A percentile compares a stretch with the other conserved stretches of the same genome.
These are phyloP conservation scores for Boletus edulis DNA, from an alignment of 768 basidiomycete species.

Conservation along the genomic window DNA sequence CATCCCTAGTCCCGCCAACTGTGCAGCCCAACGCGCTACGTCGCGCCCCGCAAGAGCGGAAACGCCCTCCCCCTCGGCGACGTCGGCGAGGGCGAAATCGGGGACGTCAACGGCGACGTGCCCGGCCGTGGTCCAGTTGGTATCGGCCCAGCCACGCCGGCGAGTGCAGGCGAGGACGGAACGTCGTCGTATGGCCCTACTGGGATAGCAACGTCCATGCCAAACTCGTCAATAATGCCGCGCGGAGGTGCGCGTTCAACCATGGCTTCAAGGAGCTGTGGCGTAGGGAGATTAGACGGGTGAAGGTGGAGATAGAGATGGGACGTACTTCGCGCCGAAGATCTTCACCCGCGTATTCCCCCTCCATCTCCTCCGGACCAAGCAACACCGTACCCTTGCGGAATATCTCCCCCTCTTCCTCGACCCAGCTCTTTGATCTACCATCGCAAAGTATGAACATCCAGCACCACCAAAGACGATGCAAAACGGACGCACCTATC, in stretches of 20 bases:
- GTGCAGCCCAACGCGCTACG: not conserved
- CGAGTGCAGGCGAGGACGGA: slow-evolving; percentile 5
- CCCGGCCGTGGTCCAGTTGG: no score
- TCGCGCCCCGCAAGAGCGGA: slow-evolving; percentile 3
- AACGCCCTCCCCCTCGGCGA: slow-evolving; percentile 12
- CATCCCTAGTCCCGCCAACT: no score
- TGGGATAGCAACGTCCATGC: slow-evolving; percentile 34
- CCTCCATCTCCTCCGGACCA: slow-evolving; percentile 85
- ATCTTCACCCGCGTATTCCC: slow-evolving; percentile 86
- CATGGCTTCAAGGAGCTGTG: slow-evolving; percentile 81
- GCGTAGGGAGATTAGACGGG: not conserved
- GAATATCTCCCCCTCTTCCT: slow-evolving; percentile 96
- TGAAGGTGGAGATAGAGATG: not conserved
- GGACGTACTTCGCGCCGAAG: slow-evolving; percentile 68
- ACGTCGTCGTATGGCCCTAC: slow-evolving; percentile 14
- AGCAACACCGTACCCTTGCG: slow-evolving; percentile 82
- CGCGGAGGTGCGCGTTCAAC: slow-evolving; percentile 83
- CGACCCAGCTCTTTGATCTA: slow-evolving; percentile 79
- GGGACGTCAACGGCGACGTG: not conserved
- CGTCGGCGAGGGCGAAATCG: slow-evolving; percentile 16
- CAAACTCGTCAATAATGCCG: slow-evolving; percentile 62
- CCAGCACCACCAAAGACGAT: not conserved
- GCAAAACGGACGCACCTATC: slow-evolving; percentile 46
- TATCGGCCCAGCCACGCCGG: not conserved
- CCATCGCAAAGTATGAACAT: not conserved